phyloP scores from a whole-genome alignment of 352 stramenopile species.

The Blastocystis sp. region DNA sequence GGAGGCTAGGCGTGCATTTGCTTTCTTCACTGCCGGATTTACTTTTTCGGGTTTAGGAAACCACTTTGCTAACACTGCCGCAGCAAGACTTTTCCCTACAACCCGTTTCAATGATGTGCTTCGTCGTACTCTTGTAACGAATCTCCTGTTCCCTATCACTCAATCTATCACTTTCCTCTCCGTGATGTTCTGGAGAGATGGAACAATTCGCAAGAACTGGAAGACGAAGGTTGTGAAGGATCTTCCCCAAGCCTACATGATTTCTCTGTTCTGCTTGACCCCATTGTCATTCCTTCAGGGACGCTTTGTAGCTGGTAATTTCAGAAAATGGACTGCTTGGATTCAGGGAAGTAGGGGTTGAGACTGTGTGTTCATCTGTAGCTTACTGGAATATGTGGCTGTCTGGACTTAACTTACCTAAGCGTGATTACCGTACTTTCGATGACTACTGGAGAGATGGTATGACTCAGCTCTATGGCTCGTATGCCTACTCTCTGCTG shows the following conservation, averaged over 20 bases:
- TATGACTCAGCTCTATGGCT: conserved; percentile 44
- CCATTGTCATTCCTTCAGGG: conserved; percentile 51
- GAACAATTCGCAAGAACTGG: conserved; percentile 20
- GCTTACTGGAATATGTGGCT: conserved; percentile 61
- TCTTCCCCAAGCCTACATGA: conserved; percentile 44
- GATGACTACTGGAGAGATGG: conserved; percentile 31
- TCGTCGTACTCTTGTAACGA: background rate
- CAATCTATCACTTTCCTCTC: conserved; percentile 53
- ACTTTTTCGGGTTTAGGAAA: conserved; percentile 54
- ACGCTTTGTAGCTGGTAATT: conserved; percentile 9
- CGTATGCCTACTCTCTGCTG: conserved; percentile 42
- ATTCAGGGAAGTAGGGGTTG: conserved; percentile 47
- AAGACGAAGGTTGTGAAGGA: conserved; percentile 59
- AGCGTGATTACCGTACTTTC: conserved; percentile 54
- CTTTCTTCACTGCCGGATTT: conserved; percentile 58
- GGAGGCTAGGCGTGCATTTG: conserved; percentile 43
- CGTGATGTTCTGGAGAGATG: conserved; percentile 57
- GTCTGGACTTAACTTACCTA: conserved; percentile 45
- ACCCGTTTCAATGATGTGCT: conserved; percentile 54
- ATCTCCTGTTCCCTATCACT: conserved; percentile 56
- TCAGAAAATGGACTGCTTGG: conserved; percentile 25
- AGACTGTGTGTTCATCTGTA: background rate
- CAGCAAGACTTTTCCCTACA: conserved; percentile 19
- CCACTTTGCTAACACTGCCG: conserved; percentile 45
- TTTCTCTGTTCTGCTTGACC: conserved; percentile 43